Percentiles rank a stretch among this genome's conserved stretches.
Evolutionary conservation across 164 flowering plant genomes (phyloP).

Genomic region (Liquidambar formosana): DNA sequence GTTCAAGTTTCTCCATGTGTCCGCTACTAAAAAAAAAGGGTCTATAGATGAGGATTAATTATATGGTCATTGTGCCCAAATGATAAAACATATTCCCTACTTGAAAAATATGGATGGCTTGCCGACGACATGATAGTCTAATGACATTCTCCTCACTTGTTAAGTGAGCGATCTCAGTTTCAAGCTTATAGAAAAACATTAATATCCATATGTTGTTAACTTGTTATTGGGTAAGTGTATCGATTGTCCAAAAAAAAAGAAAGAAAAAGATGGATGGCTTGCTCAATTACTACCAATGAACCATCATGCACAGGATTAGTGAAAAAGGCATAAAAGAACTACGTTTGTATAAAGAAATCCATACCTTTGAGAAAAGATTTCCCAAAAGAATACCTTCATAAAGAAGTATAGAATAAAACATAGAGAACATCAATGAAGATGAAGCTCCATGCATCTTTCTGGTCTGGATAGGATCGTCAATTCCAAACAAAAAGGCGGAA

Average conservation of each 20-base stretch:
- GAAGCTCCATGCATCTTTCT: not conserved
- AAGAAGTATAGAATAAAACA: slow-evolving; percentile 19
- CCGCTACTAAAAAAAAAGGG: not conserved
- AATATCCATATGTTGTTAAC: too few species aligned
- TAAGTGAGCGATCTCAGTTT: too few species aligned
- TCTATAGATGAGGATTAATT: not conserved
- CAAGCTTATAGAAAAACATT: too few species aligned
- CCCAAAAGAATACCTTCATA: slow-evolving; percentile 17
- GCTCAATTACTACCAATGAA: not conserved
- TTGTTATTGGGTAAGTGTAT: too few species aligned
- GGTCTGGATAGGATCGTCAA: not conserved
- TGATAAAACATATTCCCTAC: too few species aligned
- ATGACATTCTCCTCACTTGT: too few species aligned
- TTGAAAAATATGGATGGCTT: too few species aligned
- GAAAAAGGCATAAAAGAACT: not conserved
- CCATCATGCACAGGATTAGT: not conserved
- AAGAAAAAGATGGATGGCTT: too few species aligned
- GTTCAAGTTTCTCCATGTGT: not conserved
- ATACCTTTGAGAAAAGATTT: slow-evolving; percentile 6
- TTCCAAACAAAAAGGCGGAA: not conserved
- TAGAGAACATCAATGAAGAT: not conserved
- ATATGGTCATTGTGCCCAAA: too few species aligned
- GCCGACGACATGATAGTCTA: too few species aligned
- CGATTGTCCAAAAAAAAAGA: too few species aligned
- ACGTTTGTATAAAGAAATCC: not conserved